Base-by-base conservation (phyloP, 768 basidiomycete genomes). In the Kwoniella sp. region DNA sequence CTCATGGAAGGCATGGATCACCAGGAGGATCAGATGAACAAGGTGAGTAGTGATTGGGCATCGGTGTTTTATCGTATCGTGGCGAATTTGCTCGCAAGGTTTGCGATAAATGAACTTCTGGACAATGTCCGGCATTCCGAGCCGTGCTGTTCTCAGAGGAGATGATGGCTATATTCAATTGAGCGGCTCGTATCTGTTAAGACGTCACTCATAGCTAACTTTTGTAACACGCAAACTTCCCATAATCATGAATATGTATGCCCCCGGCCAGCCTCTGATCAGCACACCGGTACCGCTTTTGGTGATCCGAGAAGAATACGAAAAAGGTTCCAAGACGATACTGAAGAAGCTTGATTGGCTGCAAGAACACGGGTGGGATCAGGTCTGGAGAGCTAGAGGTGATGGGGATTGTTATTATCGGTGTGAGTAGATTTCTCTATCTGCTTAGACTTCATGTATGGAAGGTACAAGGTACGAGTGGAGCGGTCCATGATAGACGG, bases 381-480 rank as follows among this genome's bases (percentile, higher is more conserved):
- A 82, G 12, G 83, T 95, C 48, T 85, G 91, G 73, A 83, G 91
- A 59, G 86, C 89, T 0, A 85, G 88, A 81, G 92, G 93, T 82
- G 86, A 87, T 73, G 92, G 82, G 56, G 90, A 82, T 71, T 95
- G 93, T 77, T 95, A 94, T 80, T 96, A 94, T 79, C 85, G 93
- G 84, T 89, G 91, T 91, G 77, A 84, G 82, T 76, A 61, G 2
- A 11, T 13, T 55, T 23, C 29, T 12, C 20, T 5, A 11, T 34
- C n/a, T n/a, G n/a, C n/a, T n/a, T n/a, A n/a, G 30, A 58, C 23
- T 38, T 2, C 47, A 2, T 34, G 30, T 23, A 52, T 4, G n/a
- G n/a, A n/a, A n/a, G n/a, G n/a, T n/a, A n/a, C n/a, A n/a, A n/a
- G n/a, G n/a, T n/a, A n/a, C n/a, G n/a, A n/a, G n/a, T n/a, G 54